These are phyloP conservation scores for Picea sitchensis DNA, from an alignment of 75 land plant species.

Conservation along the genomic window DNA sequence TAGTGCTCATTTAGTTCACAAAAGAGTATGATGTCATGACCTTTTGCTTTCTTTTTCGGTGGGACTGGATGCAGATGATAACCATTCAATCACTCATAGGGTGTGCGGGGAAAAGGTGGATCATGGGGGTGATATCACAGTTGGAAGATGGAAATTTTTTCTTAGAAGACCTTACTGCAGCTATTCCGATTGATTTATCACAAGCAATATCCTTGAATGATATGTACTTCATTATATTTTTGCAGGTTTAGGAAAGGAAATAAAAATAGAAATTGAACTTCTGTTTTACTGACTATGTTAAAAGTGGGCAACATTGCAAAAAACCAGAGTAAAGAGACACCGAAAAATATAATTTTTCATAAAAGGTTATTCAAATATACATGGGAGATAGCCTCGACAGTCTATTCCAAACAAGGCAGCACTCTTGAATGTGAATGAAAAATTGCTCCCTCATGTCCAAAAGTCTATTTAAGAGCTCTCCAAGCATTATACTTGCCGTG, in stretches of 20 bases:
- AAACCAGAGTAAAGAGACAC: neutral
- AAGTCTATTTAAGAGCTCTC: neutral
- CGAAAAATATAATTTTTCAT: neutral
- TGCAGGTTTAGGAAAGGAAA: neutral
- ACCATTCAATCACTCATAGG: slow-evolving; percentile 85
- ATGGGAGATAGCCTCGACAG: neutral
- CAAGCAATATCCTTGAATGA: slow-evolving; percentile 87
- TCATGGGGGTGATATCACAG: slow-evolving; percentile 96
- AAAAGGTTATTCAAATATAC: neutral
- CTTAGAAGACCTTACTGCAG: slow-evolving; percentile 90
- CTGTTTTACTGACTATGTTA: neutral
- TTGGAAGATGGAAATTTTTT: slow-evolving; percentile 92
- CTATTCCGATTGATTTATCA: slow-evolving; percentile 77
- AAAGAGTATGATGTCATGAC: slow-evolving; percentile 1
- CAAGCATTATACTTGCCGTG: no score
- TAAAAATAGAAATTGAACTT: neutral
- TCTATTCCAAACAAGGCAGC: neutral
- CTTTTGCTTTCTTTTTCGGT: neutral
- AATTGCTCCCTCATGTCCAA: neutral
- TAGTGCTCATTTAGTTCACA: neutral
- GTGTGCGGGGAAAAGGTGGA: slow-evolving; percentile 81
- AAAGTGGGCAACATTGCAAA: neutral
- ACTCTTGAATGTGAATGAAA: neutral
- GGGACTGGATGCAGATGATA: slow-evolving; percentile 52
- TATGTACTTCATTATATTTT: neutral